phyloP scores from a whole-genome alignment of 2,329 filamentous ascomycete genomes.

The Aphanoascus verrucosus region DNA sequence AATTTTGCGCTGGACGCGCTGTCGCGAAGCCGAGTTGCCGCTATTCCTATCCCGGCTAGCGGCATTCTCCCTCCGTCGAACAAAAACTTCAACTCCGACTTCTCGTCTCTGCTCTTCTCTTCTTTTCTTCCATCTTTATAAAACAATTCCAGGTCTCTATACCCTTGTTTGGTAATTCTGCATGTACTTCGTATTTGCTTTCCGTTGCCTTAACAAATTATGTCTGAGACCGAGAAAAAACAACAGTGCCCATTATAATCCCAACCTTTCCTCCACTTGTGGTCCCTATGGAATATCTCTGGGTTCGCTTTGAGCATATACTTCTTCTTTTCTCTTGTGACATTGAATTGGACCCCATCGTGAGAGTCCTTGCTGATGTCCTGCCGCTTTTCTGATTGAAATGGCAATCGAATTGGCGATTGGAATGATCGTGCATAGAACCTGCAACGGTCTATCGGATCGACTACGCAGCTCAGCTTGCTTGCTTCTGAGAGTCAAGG shows the following conservation, averaged over 20 bases:
- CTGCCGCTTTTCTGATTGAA: too few species aligned
- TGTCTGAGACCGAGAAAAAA: slow-evolving; percentile 34
- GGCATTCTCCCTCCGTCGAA: not conserved
- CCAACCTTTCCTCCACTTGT: slow-evolving; percentile 21
- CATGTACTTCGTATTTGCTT: slow-evolving; percentile 12
- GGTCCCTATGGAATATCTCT: slow-evolving; percentile 22
- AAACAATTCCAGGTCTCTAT: slow-evolving; percentile 32
- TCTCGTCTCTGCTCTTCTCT: slow-evolving; percentile 19
- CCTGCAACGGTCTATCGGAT: too few species aligned
- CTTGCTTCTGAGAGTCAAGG: too few species aligned
- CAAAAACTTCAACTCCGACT: slow-evolving; percentile 7
- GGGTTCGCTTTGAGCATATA: slow-evolving; percentile 40
- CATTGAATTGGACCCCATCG: too few species aligned
- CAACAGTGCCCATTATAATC: slow-evolving; percentile 35
- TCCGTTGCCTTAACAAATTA: slow-evolving; percentile 34
- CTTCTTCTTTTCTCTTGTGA: slow-evolving; percentile 6
- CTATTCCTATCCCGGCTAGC: not conserved
- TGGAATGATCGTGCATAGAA: too few species aligned
- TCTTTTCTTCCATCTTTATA: slow-evolving; percentile 18
- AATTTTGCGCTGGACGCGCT: too few species aligned
- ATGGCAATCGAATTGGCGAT: too few species aligned
- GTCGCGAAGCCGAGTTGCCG: not conserved
- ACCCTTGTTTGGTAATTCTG: slow-evolving; percentile 31
- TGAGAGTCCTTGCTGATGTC: too few species aligned
- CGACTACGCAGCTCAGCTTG: too few species aligned